Evolutionary conservation across 2,329 filamentous ascomycete species (phyloP), one percentile per base, ranked within the genome.

Genomic region (Periconia sp.): DNA sequence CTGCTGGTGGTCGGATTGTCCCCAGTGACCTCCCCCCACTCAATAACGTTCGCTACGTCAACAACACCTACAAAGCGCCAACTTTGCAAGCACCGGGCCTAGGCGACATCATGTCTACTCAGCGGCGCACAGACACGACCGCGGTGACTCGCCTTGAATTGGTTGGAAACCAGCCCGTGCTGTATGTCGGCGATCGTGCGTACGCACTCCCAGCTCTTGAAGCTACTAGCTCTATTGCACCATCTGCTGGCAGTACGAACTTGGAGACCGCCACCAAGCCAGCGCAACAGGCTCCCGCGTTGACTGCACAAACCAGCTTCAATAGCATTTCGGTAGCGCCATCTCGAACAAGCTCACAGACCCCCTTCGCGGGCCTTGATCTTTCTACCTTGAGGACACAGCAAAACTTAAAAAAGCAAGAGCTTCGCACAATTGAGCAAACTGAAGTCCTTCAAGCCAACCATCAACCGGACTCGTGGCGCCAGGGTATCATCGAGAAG

Each of bases 1-100:
- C 79, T 46, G 79, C 79, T 56, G 79, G 79, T 40, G 79, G 79
- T n/a, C 75, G 78, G 17, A 76, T 81, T 55, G 79, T 81, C n/a
- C 78, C 79, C 14, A 79, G 74, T 48, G 79, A 75, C 54, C 63
- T 73, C 47, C 65, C 65, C 42, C 67, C 65, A n/a, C 58, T 74
- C 23, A 59, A 60, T 42, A 66, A 62, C 49, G 56, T 65, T 18
- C 65, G 68, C 50, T 70, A 66, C 54, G 62, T 59, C 51, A 45
- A 44, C 20, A 69, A 62, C 55, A 61, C 58, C 45, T 64, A 66
- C 60, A 69, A 63, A 45, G 55, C 63, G 14, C 62, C 63, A 43
- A 41, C 59, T n/a, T 47, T 67, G 30, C 63, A 65, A 27, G 54
- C 53, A 33, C 49, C 63, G 31, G 48, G 60, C 18, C 52, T 62